Percentiles rank a stretch among this genome's conserved stretches.
phyloP scores from a whole-genome alignment of 2,329 filamentous ascomycete genomes.

The Ceratocystis lukuohia region DNA sequence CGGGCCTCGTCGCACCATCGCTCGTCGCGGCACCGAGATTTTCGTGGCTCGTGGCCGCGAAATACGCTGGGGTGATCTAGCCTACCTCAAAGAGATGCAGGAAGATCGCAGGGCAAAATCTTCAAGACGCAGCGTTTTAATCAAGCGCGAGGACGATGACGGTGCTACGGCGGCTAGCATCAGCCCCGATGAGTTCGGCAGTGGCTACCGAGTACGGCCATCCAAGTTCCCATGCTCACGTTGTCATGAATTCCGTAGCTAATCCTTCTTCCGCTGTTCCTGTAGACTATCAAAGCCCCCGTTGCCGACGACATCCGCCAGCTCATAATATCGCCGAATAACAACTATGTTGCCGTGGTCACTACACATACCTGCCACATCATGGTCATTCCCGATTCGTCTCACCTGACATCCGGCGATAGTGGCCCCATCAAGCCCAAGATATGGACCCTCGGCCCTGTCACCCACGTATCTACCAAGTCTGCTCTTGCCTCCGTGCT shows the following conservation, averaged over 20 bases:
- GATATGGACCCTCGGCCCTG: conserved; percentile 83
- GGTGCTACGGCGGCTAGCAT: conserved; percentile 13
- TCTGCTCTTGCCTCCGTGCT: conserved; percentile 66
- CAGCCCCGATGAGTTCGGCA: conserved; percentile 22
- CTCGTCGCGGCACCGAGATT: conserved; percentile 69
- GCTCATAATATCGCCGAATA: conserved; percentile 69
- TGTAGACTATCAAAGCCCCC: conserved; percentile 59
- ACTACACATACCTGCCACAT: conserved; percentile 83
- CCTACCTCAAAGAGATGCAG: conserved; percentile 55
- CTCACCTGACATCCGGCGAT: conserved; percentile 59
- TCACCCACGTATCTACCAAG: conserved; percentile 77
- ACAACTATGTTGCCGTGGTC: conserved; percentile 69
- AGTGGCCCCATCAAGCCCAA: conserved; percentile 60
- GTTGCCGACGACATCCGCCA: conserved; percentile 74
- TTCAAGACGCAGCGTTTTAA: conserved; percentile 19
- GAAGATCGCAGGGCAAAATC: conserved; percentile 21
- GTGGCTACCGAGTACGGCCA: conserved; percentile 25
- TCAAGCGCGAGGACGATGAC: conserved; percentile 35
- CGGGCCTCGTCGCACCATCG: conserved; percentile 55
- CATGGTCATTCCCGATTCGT: conserved; percentile 67
- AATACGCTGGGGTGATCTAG: conserved; percentile 80
- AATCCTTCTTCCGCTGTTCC: neutral
- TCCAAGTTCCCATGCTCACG: neutral
- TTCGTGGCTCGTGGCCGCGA: conserved; percentile 83
- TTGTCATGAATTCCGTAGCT: neutral